A percentile compares a stretch with the other conserved stretches of the same genome.
These are phyloP conservation scores for Quercus robur DNA, from an alignment of 306 rosid genomes.

Conservation along the genomic window DNA sequence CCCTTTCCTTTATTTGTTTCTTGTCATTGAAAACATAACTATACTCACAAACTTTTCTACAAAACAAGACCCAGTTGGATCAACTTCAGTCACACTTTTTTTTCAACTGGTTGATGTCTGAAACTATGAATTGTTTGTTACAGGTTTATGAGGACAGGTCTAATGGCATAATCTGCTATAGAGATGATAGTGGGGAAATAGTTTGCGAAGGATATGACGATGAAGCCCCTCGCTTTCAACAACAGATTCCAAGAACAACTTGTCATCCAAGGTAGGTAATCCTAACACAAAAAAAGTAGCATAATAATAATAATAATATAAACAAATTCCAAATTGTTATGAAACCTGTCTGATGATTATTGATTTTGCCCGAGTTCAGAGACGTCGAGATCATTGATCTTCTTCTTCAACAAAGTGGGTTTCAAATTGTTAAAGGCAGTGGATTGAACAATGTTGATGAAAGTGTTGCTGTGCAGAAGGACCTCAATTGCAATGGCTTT, in stretches of 20 bases:
- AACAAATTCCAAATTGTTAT: neutral
- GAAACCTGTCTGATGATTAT: neutral
- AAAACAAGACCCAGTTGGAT: neutral
- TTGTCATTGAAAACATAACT: neutral
- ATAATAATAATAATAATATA: neutral
- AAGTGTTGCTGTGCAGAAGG: constrained; percentile 51
- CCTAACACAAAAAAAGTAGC: neutral
- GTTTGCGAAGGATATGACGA: constrained; percentile 82
- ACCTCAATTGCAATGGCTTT: constrained; percentile 58
- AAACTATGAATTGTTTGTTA: neutral
- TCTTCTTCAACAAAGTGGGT: constrained; percentile 56
- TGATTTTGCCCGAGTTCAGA: constrained; percentile 27
- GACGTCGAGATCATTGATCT: constrained; percentile 61
- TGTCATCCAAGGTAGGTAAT: constrained; percentile 41
- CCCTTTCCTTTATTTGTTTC: neutral
- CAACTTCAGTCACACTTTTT: neutral
- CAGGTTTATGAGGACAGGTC: constrained; percentile 84
- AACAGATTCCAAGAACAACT: constrained; percentile 37
- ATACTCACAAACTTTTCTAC: neutral
- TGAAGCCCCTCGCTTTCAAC: constrained; percentile 79
- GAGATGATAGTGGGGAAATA: constrained; percentile 76
- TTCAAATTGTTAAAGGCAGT: constrained; percentile 50
- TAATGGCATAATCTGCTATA: constrained; percentile 77
- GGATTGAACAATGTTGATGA: constrained; percentile 42
- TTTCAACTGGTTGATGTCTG: neutral